Conservation (phyloP, 2,329 filamentous ascomycete genomes). For the Tolypocladium cylindrosporum region DNA sequence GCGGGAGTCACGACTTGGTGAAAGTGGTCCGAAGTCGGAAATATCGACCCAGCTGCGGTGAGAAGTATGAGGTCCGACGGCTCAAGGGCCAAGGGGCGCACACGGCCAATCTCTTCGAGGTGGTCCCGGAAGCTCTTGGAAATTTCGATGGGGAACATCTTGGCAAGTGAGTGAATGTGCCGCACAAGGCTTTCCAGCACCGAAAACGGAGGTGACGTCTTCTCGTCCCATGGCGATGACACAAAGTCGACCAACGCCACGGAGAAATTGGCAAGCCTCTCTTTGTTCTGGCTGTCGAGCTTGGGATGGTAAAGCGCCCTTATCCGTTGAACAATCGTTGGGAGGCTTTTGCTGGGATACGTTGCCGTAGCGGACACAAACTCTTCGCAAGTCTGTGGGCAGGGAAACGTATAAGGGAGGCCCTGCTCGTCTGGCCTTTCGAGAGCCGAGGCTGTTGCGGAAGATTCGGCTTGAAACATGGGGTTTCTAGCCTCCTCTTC, state of each 20-base stretch:
- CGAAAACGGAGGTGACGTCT: slow-evolving; percentile 46
- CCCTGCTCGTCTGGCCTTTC: slow-evolving; percentile 39
- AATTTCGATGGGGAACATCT: slow-evolving; percentile 72
- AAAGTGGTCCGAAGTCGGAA: slow-evolving; percentile 94
- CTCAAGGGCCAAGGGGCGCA: slow-evolving; percentile 40
- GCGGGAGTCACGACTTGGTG: slow-evolving; percentile 90
- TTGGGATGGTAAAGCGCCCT: slow-evolving; percentile 88
- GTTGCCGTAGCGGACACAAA: slow-evolving; percentile 56
- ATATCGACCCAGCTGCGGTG: slow-evolving; percentile 73
- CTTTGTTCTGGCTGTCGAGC: slow-evolving; percentile 75
- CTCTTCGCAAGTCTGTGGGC: slow-evolving; percentile 68
- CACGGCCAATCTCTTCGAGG: slow-evolving; percentile 44
- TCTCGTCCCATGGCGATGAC: slow-evolving; percentile 33
- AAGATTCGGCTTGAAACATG: slow-evolving; percentile 37
- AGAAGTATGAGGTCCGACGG: slow-evolving; percentile 73
- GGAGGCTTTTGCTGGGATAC: slow-evolving; percentile 55
- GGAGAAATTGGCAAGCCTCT: slow-evolving; percentile 62
- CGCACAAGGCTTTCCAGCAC: slow-evolving; percentile 73
- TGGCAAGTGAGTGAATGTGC: slow-evolving; percentile 86
- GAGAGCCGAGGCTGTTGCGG: slow-evolving; percentile 23
- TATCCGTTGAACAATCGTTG: slow-evolving; percentile 78
- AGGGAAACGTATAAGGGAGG: slow-evolving; percentile 76
- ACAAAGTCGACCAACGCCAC: slow-evolving; percentile 55
- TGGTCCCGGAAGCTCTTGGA: slow-evolving; percentile 68
- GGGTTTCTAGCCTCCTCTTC: slow-evolving; percentile 45